A percentile compares a stretch with the other conserved stretches of the same genome.
Evolutionary conservation across 805 yeast species (phyloP).

Genomic region (Teunomyces barrocoloradensis): DNA sequence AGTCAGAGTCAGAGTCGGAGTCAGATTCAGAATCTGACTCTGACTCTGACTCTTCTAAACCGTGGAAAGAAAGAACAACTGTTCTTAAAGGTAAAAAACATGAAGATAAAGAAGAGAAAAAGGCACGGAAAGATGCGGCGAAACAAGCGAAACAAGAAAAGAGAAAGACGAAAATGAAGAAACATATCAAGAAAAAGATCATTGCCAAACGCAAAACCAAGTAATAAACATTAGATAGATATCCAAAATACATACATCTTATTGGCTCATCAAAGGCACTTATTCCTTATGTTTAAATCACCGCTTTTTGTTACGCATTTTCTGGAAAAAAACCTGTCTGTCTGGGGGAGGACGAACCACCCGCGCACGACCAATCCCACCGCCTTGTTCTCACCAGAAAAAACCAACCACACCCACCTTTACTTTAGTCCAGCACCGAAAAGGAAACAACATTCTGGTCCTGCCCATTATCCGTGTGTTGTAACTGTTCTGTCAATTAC

Average conservation of each 20-base stretch:
- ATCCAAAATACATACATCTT: not conserved
- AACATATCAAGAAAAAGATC: constrained; percentile 75
- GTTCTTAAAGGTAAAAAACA: constrained; percentile 67
- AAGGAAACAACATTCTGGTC: not conserved
- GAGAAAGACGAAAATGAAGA: constrained; percentile 78
- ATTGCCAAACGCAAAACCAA: constrained; percentile 43
- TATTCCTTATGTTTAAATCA: not conserved
- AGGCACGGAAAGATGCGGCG: constrained; percentile 69
- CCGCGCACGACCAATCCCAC: not conserved
- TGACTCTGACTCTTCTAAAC: constrained; percentile 22
- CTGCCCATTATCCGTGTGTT: not conserved
- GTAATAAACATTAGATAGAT: not conserved
- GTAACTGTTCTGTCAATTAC: not conserved
- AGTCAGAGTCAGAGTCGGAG: constrained; percentile 23
- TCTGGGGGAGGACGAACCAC: no score
- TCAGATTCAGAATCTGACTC: constrained; percentile 18
- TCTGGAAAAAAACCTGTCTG: not conserved
- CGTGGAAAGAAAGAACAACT: constrained; percentile 42
- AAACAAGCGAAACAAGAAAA: constrained; percentile 77
- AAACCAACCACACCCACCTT: not conserved
- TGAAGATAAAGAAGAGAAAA: constrained; percentile 77
- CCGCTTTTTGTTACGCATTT: not conserved
- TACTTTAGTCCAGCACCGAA: not conserved
- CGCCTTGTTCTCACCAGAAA: constrained; percentile 1
- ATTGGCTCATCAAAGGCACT: not conserved